A percentile compares a stretch with the other conserved stretches of the same genome.
Evolutionary conservation across 1,139 yeast genomes (phyloP).

Genomic region (Yamadazyma atmosphaerica): DNA sequence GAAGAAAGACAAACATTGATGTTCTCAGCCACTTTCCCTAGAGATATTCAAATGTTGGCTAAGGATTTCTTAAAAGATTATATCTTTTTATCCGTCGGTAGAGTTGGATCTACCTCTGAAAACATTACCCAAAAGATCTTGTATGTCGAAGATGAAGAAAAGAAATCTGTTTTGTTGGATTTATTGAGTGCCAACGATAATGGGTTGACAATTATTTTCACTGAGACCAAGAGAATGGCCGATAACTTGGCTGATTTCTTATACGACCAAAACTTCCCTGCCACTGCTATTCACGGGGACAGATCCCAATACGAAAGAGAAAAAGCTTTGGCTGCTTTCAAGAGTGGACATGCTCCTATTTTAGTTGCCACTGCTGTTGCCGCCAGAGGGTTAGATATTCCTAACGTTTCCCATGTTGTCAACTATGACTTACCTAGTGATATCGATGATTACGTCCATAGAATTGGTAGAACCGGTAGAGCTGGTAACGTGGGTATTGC

Average conservation of each 20-base stretch:
- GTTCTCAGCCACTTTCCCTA: slow-evolving; percentile 99
- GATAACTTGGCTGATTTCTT: slow-evolving; percentile 92
- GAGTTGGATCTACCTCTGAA: slow-evolving; percentile 97
- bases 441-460: slow-evolving; percentile 97
- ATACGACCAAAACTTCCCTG: slow-evolving; percentile 87
- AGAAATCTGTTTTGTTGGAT: slow-evolving; percentile 89
- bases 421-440: slow-evolving; percentile 96
- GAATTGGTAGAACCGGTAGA: slow-evolving; percentile 99
- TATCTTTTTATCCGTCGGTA: slow-evolving; percentile 94
- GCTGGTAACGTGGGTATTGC: slow-evolving; percentile 99
- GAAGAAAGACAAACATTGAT: slow-evolving; percentile 91
- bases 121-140: slow-evolving; percentile 93
- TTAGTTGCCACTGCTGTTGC: slow-evolving; percentile 99
- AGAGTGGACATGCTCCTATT: slow-evolving; percentile 84
- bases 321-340: slow-evolving; percentile 88
- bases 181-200: slow-evolving; percentile 75
- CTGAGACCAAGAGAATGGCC: slow-evolving; percentile 98
- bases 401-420: slow-evolving; percentile 96
- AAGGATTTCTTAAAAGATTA: slow-evolving; percentile 95
- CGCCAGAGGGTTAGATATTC: slow-evolving; percentile 99
- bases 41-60: slow-evolving; percentile 95
- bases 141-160: slow-evolving; percentile 93
- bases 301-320: slow-evolving; percentile 98
- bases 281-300: slow-evolving; percentile 98
- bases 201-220: slow-evolving; percentile 90